A percentile compares a stretch with the other conserved stretches of the same genome.
Evolutionary conservation across 805 yeast species (phyloP).

Genomic region (baker's yeast (Saccharomyces cerevisiae)): DNA sequence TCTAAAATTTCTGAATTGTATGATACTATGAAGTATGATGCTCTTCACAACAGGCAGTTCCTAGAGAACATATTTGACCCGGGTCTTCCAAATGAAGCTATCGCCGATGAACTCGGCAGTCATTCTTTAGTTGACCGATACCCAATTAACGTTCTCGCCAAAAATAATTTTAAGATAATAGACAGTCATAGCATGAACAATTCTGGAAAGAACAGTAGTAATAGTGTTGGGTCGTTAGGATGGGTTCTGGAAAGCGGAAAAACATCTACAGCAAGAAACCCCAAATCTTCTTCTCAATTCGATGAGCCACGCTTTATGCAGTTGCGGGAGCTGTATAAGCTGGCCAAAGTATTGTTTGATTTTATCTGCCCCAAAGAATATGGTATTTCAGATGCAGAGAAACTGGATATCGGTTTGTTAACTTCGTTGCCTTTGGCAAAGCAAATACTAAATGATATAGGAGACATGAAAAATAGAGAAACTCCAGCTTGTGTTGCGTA

Average conservation of each 20-base stretch:
- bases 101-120: slow-evolving; percentile 23
- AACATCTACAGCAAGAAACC: slow-evolving; percentile 17
- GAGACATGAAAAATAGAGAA: slow-evolving; percentile 67
- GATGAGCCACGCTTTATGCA: slow-evolving; percentile 74
- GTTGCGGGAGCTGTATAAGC: slow-evolving; percentile 77
- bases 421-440: slow-evolving; percentile 91
- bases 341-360: slow-evolving; percentile 90
- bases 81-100: slow-evolving; percentile 35
- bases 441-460: slow-evolving; percentile 74
- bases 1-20: slow-evolving; percentile 92
- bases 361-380: slow-evolving; percentile 98
- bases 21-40: slow-evolving; percentile 98
- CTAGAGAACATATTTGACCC: slow-evolving; percentile 75
- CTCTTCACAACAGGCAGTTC: slow-evolving; percentile 87
- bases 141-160: slow-evolving; percentile 66
- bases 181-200: slow-evolving; percentile 13
- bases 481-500: slow-evolving; percentile 81
- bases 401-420: slow-evolving; percentile 87
- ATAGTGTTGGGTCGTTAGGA: slow-evolving; percentile 58
- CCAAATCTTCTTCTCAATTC: slow-evolving; percentile 42
- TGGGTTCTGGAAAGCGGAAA: slow-evolving; percentile 52
- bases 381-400: slow-evolving; percentile 92
- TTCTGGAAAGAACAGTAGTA: slow-evolving; percentile 11
- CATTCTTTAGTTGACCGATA: slow-evolving; percentile 56
- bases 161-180: slow-evolving; percentile 65